A percentile compares a stretch with the other conserved stretches of the same genome.
Conservation (phyloP, 2,329 filamentous ascomycete genomes). For the Scorias spongiosa region DNA sequence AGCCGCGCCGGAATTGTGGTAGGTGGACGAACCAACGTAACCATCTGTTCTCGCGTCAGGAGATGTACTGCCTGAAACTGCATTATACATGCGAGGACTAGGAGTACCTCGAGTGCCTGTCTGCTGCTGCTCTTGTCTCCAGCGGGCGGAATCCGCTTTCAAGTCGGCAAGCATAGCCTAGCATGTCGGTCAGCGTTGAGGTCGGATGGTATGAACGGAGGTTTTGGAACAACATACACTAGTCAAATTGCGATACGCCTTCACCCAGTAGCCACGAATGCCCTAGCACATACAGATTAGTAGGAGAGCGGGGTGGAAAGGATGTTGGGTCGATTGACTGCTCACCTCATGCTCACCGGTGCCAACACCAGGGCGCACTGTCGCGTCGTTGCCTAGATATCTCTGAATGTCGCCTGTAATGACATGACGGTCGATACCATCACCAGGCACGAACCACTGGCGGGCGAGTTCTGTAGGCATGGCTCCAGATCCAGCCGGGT, state of each 20-base stretch:
- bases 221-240: slow-evolving; percentile 22
- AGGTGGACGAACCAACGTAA: slow-evolving; percentile 22
- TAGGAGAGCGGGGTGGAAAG: slow-evolving; percentile 1
- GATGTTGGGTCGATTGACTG: slow-evolving; percentile 3
- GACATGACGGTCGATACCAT: slow-evolving; percentile 36
- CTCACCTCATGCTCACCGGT: slow-evolving; percentile 31
- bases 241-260: slow-evolving; percentile 35
- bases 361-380: slow-evolving; percentile 31
- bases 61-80: slow-evolving; percentile 25
- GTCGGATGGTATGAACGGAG: background rate
- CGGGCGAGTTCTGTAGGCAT: slow-evolving; percentile 22
- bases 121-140: slow-evolving; percentile 23
- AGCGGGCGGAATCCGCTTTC: slow-evolving; percentile 32
- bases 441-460: slow-evolving; percentile 35
- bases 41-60: slow-evolving; percentile 17
- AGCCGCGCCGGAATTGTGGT: slow-evolving; percentile 26
- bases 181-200: background rate
- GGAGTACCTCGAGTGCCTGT: slow-evolving; percentile 31
- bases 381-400: slow-evolving; percentile 36
- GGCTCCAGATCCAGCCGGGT: background rate
- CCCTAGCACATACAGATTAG: slow-evolving; percentile 19
- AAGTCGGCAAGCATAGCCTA: slow-evolving; percentile 37
- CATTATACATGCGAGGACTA: slow-evolving; percentile 22
- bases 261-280: slow-evolving; percentile 35
- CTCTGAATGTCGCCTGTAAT: slow-evolving; percentile 38